These are phyloP conservation scores for Naganishia albida DNA, from an alignment of 1,284 basidiomycete species.

Conservation along the genomic window DNA sequence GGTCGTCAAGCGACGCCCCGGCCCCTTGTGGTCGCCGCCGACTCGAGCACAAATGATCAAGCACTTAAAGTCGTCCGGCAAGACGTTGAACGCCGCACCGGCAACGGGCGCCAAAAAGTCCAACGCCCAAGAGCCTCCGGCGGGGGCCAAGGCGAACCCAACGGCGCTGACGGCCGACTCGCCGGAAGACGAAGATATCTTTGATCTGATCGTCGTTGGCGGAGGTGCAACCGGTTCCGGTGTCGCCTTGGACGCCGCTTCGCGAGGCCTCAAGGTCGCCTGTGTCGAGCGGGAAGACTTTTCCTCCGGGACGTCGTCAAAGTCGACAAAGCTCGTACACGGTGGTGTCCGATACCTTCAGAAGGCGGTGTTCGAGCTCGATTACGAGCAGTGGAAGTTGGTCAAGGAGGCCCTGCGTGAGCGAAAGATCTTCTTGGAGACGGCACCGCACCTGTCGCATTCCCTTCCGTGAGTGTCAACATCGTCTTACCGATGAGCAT, in stretches of 20 bases:
- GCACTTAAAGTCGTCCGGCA: slow-evolving; percentile 53
- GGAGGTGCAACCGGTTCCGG: slow-evolving; percentile 91
- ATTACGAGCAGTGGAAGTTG: slow-evolving; percentile 94
- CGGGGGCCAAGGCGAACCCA: slow-evolving; percentile 36
- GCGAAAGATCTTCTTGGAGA: slow-evolving; percentile 89
- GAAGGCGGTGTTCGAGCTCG: slow-evolving; percentile 92
- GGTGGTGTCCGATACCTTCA: slow-evolving; percentile 97
- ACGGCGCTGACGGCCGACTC: slow-evolving; percentile 39
- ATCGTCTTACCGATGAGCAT: neutral
- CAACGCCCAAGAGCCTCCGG: slow-evolving; percentile 41
- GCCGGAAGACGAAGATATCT: slow-evolving; percentile 58
- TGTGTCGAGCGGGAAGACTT: slow-evolving; percentile 94
- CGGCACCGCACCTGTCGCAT: slow-evolving; percentile 86
- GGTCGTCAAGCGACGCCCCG: slow-evolving; percentile 48
- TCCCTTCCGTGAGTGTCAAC: slow-evolving; percentile 69
- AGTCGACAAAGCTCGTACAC: slow-evolving; percentile 96
- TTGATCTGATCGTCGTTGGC: slow-evolving; percentile 84
- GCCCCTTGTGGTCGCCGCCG: slow-evolving; percentile 56
- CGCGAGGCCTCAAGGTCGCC: slow-evolving; percentile 86
- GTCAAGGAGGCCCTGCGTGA: slow-evolving; percentile 92
- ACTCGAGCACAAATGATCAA: slow-evolving; percentile 56
- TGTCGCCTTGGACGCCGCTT: slow-evolving; percentile 90
- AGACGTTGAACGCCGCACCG: slow-evolving; percentile 35
- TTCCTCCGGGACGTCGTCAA: slow-evolving; percentile 90
- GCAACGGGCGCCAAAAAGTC: slow-evolving; percentile 45